phyloP scores from a whole-genome alignment of 805 yeast species.

The Starmerella gropengiesseri region DNA sequence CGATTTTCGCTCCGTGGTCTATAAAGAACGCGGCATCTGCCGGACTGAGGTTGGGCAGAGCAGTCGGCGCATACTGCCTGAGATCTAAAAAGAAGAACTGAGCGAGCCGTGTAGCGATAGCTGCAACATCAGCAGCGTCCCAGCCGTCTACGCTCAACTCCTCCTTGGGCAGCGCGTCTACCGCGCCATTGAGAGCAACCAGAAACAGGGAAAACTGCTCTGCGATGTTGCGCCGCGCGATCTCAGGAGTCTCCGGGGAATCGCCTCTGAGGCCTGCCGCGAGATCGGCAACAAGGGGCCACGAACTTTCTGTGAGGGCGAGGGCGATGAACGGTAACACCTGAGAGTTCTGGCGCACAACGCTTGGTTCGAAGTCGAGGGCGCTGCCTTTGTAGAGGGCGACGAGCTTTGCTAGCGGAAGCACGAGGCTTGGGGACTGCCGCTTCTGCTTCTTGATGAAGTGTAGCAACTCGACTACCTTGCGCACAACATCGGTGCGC shows the following conservation, averaged over 20 bases:
- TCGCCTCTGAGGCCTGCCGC: slow-evolving; percentile 10
- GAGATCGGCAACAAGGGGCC: background rate
- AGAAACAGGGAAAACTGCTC: slow-evolving; percentile 19
- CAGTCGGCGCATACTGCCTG: slow-evolving; percentile 1
- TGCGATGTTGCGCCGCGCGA: slow-evolving; percentile 2
- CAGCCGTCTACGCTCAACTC: background rate
- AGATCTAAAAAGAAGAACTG: slow-evolving; percentile 51
- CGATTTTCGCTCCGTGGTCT: slow-evolving; percentile 25
- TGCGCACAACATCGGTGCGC: slow-evolving; percentile 51
- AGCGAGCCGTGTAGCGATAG: slow-evolving; percentile 39
- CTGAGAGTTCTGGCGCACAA: slow-evolving; percentile 12
- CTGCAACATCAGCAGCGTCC: slow-evolving; percentile 22
- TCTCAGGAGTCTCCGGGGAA: background rate
- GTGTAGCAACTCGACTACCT: slow-evolving; percentile 55
- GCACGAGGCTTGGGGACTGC: slow-evolving; percentile 12
- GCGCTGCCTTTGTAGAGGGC: slow-evolving; percentile 16
- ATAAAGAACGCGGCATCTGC: slow-evolving; percentile 54
- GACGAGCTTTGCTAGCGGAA: slow-evolving; percentile 56
- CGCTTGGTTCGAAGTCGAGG: slow-evolving; percentile 1
- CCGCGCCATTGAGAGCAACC: slow-evolving; percentile 1
- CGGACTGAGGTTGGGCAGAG: slow-evolving; percentile 54
- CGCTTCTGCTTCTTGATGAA: slow-evolving; percentile 39
- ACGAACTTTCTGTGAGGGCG: slow-evolving; percentile 1
- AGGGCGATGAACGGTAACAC: slow-evolving; percentile 10
- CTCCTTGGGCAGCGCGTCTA: background rate